Evolutionary conservation across 2,329 filamentous ascomycete species (phyloP), one percentile per base, ranked within the genome.

Genomic region (Thielaviopsis populi): DNA sequence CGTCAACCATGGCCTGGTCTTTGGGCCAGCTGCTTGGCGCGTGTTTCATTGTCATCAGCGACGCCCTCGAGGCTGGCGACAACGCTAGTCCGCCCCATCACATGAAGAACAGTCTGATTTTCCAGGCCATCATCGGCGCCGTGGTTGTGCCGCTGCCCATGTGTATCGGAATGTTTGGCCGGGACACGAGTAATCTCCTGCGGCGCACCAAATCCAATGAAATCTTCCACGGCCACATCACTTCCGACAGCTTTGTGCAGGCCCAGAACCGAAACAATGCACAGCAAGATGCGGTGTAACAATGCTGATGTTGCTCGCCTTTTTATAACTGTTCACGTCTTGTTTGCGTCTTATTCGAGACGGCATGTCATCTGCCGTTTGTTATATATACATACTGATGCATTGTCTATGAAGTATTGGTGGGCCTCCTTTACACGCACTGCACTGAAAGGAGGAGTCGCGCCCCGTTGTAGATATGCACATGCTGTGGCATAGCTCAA

Each of bases 1-100:
- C 88, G 0, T 88, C 84, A 67, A 90, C 88, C 33, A 78, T 95
- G 24, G 88, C 87, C 70, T 97, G 94, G 94, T 82, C 83, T 0
- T 87, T 87, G 5, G 92, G 94, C 0, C 92, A 97, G 76, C 74
- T 96, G 7, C 75, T 95, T 0, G 94, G 94, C 13, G 91, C 84
- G 1, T 75, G 91, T 33, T 96, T 96, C 71, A 88, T 96, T 69
- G 76, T 99, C 37, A 75, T 92, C 65, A 88, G 89, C 75, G 86
- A 91, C 72, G 88, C 86, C 19, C 77, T 97, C 67, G 82, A 83
- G 68, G 82, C 76, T 0, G 78, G 77, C 0, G 70, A 72, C 10
- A 72, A 75, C 17, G 83, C 76, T 0, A 69, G 74, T 42, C 88
- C 87, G 15, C 86, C 86, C 0, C 73, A 75, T 19, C 87, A 91